Evolutionary conservation across 208 protist genomes (phyloP).

Genomic region (Leishmania turanica): DNA sequence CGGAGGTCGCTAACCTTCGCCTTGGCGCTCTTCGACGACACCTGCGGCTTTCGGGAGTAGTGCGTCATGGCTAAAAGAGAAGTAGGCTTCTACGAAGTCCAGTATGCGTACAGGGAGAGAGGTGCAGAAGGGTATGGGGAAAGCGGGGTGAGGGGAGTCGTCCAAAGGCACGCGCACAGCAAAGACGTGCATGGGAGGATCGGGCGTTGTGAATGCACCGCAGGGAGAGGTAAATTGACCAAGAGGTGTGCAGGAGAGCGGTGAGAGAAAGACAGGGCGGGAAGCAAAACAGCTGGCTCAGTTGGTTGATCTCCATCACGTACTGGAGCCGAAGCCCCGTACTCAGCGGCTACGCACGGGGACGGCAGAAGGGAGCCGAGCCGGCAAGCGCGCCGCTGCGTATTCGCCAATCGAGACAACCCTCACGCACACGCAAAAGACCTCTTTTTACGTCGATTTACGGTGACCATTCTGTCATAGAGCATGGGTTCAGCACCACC

Average conservation of each 20-base stretch:
- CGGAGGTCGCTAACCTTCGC: constrained; percentile 91
- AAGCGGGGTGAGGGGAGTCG: not conserved
- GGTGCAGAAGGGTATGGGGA: not conserved
- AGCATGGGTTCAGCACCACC: not conserved
- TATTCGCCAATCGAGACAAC: not conserved
- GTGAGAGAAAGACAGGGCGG: not conserved
- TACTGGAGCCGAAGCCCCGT: not conserved
- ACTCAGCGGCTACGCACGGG: not conserved
- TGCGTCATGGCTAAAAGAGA: constrained; percentile 64
- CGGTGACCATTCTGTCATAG: not conserved
- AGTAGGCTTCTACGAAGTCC: constrained; percentile 2
- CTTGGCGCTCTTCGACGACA: constrained; percentile 87
- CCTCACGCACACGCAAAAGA: not conserved
- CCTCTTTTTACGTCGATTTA: not conserved
- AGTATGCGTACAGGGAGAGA: not conserved
- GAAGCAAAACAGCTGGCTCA: not conserved
- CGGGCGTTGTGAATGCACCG: not conserved
- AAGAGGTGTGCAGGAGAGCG: not conserved
- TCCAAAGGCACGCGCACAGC: not conserved
- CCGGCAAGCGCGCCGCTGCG: not conserved
- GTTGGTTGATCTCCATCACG: not conserved
- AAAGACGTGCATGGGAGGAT: not conserved
- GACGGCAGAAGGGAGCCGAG: not conserved
- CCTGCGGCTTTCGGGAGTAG: constrained; percentile 92
- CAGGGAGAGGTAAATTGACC: not conserved